Evolutionary conservation across 2,329 filamentous ascomycete species (phyloP).

Genomic region (Botrytis pseudocinerea): DNA sequence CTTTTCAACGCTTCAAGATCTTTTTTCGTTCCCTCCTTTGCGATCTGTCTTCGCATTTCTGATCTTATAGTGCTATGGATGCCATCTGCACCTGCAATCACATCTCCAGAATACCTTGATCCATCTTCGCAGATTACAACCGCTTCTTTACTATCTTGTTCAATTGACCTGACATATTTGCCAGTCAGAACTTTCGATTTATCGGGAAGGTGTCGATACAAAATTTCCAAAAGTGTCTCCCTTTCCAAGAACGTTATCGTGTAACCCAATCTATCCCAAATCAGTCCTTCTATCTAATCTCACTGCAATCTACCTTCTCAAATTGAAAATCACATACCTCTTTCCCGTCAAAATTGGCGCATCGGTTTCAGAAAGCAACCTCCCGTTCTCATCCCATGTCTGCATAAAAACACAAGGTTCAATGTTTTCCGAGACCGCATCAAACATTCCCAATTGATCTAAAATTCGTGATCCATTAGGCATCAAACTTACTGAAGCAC

Average conservation of each 20-base stretch:
- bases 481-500: conserved; percentile 34
- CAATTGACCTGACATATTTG: conserved; percentile 30
- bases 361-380: conserved; percentile 23
- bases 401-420: conserved; percentile 25
- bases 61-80: conserved; percentile 35
- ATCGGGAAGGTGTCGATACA: conserved; percentile 32
- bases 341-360: conserved; percentile 28
- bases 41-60: conserved; percentile 38
- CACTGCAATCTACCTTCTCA: not conserved
- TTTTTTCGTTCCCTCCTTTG: conserved; percentile 25
- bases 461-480: conserved; percentile 49
- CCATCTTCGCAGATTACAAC: conserved; percentile 33
- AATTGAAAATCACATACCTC: conserved; percentile 22
- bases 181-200: conserved; percentile 29
- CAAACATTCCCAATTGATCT: conserved; percentile 51
- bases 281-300: not conserved
- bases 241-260: conserved; percentile 28
- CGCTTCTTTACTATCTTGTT: conserved; percentile 19
- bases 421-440: conserved; percentile 25
- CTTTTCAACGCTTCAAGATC: conserved; percentile 16
- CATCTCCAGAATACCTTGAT: conserved; percentile 28
- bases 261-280: conserved; percentile 31
- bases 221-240: conserved; percentile 27
- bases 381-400: conserved; percentile 25
- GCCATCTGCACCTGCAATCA: conserved; percentile 37